Evolutionary conservation across 345 rosid species (phyloP).

Genomic region (Chamaenerion angustifolium): DNA sequence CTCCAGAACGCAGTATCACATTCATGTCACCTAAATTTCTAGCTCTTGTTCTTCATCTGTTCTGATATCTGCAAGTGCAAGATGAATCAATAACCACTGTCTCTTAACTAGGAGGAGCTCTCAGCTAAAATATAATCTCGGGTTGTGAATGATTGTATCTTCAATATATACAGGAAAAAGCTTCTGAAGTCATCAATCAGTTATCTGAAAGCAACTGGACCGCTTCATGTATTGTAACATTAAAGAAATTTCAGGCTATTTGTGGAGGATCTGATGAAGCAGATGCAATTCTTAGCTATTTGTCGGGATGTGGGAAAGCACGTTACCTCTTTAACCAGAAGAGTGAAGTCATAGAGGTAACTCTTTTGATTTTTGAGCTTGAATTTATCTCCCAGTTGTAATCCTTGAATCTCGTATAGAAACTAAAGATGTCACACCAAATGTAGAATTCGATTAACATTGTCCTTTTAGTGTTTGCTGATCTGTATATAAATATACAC

Average conservation of each 20-base stretch:
- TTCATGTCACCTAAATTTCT: too few species aligned
- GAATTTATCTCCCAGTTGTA: not conserved
- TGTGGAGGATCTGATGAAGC: slow-evolving; percentile 61
- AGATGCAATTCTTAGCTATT: slow-evolving; percentile 49
- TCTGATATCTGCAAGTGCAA: too few species aligned
- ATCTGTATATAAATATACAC: too few species aligned
- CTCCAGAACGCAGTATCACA: too few species aligned
- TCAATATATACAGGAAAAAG: slow-evolving; percentile 32
- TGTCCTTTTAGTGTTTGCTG: too few species aligned
- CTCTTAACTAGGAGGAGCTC: too few species aligned
- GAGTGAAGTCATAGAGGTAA: slow-evolving; percentile 63
- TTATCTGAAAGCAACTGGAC: slow-evolving; percentile 51
- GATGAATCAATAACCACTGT: too few species aligned
- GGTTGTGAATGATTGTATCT: not conserved
- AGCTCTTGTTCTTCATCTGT: too few species aligned
- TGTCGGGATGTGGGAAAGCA: slow-evolving; percentile 51
- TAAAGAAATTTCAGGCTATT: slow-evolving; percentile 39
- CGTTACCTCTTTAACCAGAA: slow-evolving; percentile 31
- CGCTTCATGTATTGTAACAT: slow-evolving; percentile 47
- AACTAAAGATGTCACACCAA: not conserved
- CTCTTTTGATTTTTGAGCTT: slow-evolving; percentile 1
- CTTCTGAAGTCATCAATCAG: slow-evolving; percentile 22
- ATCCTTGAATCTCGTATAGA: not conserved
- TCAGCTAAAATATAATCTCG: too few species aligned
- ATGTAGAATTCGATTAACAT: too few species aligned